Evolutionary conservation across 1,139 yeast genomes (phyloP).

Genomic region (Pichia sp.): DNA sequence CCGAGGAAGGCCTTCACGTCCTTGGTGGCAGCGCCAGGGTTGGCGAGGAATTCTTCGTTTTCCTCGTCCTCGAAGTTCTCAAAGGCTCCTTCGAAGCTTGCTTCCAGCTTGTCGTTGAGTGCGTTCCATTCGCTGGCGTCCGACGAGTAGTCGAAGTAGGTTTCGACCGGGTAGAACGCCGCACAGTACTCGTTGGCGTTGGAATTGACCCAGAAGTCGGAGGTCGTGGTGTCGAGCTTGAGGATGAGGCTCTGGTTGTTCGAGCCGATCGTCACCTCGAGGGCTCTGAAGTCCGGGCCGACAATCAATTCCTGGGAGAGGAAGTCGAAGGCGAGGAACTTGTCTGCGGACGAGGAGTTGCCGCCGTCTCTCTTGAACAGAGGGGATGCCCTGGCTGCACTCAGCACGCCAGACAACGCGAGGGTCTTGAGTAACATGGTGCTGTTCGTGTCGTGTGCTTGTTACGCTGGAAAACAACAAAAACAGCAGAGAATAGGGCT

Average conservation of each 20-base stretch:
- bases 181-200: constrained; percentile 16
- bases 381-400: not conserved
- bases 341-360: not conserved
- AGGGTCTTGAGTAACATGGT: constrained; percentile 4
- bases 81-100: constrained; percentile 1
- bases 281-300: constrained; percentile 13
- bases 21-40: not conserved
- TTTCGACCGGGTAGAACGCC: constrained; percentile 15
- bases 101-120: constrained; percentile 1
- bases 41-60: not conserved
- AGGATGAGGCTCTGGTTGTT: constrained; percentile 16
- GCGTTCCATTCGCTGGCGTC: constrained; percentile 7
- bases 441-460: not conserved
- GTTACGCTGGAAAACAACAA: not conserved
- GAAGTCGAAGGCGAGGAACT: constrained; percentile 2
- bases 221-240: constrained; percentile 17
- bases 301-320: not conserved
- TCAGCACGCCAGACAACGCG: constrained; percentile 1
- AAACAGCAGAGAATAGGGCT: not conserved
- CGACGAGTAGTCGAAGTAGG: not conserved
- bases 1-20: not conserved
- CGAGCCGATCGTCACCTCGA: constrained; percentile 18
- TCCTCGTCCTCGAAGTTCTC: not conserved
- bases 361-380: constrained; percentile 1
- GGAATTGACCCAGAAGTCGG: constrained; percentile 20